Percentiles rank a stretch among this genome's conserved stretches.
Evolutionary conservation across 2,329 filamentous ascomycete species (phyloP).

Genomic region (Phaeomoniella chlamydospora): DNA sequence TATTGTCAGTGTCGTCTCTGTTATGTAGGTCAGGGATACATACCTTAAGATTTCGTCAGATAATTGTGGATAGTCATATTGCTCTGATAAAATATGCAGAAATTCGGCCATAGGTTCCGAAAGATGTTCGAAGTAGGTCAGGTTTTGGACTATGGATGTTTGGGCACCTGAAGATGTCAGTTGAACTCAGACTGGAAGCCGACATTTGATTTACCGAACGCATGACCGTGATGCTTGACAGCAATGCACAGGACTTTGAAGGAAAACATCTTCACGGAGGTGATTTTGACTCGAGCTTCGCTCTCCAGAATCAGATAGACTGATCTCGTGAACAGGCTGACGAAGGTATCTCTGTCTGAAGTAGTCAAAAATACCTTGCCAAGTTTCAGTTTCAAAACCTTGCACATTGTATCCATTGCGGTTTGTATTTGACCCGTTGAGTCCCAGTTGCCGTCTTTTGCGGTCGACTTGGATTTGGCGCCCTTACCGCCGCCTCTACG

Average conservation of each 20-base stretch:
- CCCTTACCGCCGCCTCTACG: constrained; percentile 62
- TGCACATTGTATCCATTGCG: constrained; percentile 88
- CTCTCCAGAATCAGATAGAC: constrained; percentile 91
- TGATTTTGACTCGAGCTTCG: constrained; percentile 81
- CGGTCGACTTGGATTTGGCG: constrained; percentile 51
- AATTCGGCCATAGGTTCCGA: constrained; percentile 99
- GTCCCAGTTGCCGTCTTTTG: constrained; percentile 73
- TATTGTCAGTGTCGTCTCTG: constrained; percentile 9
- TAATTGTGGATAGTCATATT: constrained; percentile 94
- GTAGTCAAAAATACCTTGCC: constrained; percentile 90
- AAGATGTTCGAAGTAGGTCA: constrained; percentile 98
- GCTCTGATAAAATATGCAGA: constrained; percentile 83
- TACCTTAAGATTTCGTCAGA: constrained; percentile 74
- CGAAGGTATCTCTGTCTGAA: constrained; percentile 88
- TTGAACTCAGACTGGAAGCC: constrained; percentile 18
- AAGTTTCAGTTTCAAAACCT: constrained; percentile 83
- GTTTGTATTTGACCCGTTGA: constrained; percentile 74
- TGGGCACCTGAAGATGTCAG: constrained; percentile 64
- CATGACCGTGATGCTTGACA: constrained; percentile 94
- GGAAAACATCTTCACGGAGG: constrained; percentile 82
- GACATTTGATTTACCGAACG: constrained; percentile 65
- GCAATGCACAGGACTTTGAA: constrained; percentile 96
- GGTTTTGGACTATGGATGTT: constrained; percentile 92
- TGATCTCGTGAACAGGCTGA: constrained; percentile 78
- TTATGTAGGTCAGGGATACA: neutral